Evolutionary conservation across 2,329 filamentous ascomycete genomes (phyloP), one percentile per base, ranked within the genome.

Genomic region (Albifimbria verrucaria): DNA sequence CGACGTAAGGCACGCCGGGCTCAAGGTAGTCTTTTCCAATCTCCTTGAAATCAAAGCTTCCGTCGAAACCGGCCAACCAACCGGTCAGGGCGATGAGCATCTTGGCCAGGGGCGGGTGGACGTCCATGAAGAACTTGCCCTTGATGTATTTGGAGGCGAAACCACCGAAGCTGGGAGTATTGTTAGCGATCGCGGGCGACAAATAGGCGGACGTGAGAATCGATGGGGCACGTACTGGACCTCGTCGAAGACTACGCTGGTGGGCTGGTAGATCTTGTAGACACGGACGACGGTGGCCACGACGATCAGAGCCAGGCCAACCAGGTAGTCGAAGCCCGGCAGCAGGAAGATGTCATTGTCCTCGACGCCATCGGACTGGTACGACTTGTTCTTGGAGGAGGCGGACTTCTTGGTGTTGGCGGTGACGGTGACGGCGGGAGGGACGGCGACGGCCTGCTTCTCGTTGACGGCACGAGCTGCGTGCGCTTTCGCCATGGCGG

Each of bases 131-230:
- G 82, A 99, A 99, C 70, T 82, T 88, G 67, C 94, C 94, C 80
- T 99, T 97, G 81, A 99, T 97, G 73, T 99, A 99, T 74, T 99
- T 99, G 64, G 89, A 91, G 59, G 94, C 94, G 70, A 99, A 99
- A 48, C 94, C 94, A 71, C 94, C 94, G 72, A 99, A 99, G 75
- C 92, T 96, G 66, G 59, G 23, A 48, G 20, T 25, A 42, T n/a
- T 15, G 54, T 62, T 55, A 64, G 61, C 50, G 28, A 23, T 45
- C 47, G 42, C 52, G 42, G n/a, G n/a, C n/a, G n/a, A n/a, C n/a
- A 48, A 44, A 12, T 47, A 39, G 24, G 52, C 49, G 51, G 46
- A 48, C 32, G 23, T 28, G 48, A 41, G 21, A 48, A 51, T 21
- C 12, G 7, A 15, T 21, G 52, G 52, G 22, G 54, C 47, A 86